A percentile compares a stretch with the other conserved stretches of the same genome.
Evolutionary conservation across 2,329 filamentous ascomycete genomes (phyloP).

Genomic region (Myotisia sp.): DNA sequence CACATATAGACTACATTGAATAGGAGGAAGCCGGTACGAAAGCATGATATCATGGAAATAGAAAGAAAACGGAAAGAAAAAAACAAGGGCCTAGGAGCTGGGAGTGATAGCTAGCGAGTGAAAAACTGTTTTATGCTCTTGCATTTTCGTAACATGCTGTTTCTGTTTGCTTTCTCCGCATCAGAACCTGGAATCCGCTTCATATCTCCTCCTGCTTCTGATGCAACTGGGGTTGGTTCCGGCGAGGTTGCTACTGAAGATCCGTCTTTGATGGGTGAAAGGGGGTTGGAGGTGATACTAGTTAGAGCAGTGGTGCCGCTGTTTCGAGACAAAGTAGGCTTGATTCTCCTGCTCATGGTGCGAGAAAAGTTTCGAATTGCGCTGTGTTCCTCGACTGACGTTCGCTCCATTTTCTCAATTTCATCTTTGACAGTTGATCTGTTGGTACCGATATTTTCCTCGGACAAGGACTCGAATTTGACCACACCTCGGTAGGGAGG

Average conservation of each 20-base stretch:
- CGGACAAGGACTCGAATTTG: constrained; percentile 53
- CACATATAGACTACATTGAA: too few species aligned
- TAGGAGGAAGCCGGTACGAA: too few species aligned
- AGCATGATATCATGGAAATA: too few species aligned
- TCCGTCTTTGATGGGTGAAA: constrained; percentile 1
- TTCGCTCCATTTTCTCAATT: constrained; percentile 44
- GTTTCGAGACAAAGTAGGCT: background rate
- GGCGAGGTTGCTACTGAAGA: background rate
- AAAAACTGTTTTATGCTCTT: constrained; percentile 16
- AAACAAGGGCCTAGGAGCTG: too few species aligned
- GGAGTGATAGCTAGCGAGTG: constrained; percentile 11
- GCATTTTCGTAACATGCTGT: constrained; percentile 14
- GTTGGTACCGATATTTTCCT: constrained; percentile 58
- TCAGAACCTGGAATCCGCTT: background rate
- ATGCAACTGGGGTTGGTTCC: background rate
- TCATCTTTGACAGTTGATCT: constrained; percentile 56
- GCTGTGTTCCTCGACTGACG: constrained; percentile 25
- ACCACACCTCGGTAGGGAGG: constrained; percentile 53
- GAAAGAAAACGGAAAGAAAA: too few species aligned
- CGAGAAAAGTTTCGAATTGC: constrained; percentile 28
- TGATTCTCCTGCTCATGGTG: constrained; percentile 26
- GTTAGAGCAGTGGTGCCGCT: background rate
- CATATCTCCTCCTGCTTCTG: background rate
- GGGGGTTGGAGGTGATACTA: background rate
- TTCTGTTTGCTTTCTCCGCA: constrained; percentile 6